Conservation (phyloP, 2,329 filamentous ascomycete genomes). For the Fusarium floridanum region DNA sequence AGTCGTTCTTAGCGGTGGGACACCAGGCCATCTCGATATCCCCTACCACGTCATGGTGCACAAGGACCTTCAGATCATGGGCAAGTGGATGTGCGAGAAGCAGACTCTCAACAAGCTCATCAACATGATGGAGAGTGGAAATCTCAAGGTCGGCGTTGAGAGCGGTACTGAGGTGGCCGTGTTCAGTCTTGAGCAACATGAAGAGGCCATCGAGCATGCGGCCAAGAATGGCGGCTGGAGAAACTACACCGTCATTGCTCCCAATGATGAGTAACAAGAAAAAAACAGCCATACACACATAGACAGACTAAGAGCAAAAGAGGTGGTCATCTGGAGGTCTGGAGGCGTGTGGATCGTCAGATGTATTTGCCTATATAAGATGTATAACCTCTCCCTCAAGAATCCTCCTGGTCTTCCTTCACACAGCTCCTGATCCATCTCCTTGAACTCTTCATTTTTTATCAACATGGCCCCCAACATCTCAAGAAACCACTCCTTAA, state of each 20-base stretch:
- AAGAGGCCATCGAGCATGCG: constrained; percentile 8
- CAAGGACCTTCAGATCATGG: constrained; percentile 18
- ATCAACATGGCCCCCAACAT: neutral
- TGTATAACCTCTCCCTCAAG: neutral
- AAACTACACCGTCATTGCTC: constrained; percentile 9
- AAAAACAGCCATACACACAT: neutral
- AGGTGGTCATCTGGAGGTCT: neutral
- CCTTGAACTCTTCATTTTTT: neutral
- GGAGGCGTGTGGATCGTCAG: neutral
- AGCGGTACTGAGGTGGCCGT: neutral
- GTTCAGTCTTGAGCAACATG: constrained; percentile 6
- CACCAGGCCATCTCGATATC: constrained; percentile 2
- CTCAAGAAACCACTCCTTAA: neutral
- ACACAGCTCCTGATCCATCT: neutral
- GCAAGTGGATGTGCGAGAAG: constrained; percentile 15
- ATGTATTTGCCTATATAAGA: neutral
- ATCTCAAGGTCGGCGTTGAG: constrained; percentile 2
- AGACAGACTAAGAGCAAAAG: neutral
- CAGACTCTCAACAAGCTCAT: constrained; percentile 5
- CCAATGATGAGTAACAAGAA: neutral
- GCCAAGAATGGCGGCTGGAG: constrained; percentile 1
- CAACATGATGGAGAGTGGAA: constrained; percentile 12
- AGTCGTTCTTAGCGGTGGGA: constrained; percentile 9
- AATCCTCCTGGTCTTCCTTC: neutral
- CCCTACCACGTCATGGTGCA: constrained; percentile 8